Conservation (phyloP, 2,329 filamentous ascomycete species). For the Aspergillus costaricaensis region DNA sequence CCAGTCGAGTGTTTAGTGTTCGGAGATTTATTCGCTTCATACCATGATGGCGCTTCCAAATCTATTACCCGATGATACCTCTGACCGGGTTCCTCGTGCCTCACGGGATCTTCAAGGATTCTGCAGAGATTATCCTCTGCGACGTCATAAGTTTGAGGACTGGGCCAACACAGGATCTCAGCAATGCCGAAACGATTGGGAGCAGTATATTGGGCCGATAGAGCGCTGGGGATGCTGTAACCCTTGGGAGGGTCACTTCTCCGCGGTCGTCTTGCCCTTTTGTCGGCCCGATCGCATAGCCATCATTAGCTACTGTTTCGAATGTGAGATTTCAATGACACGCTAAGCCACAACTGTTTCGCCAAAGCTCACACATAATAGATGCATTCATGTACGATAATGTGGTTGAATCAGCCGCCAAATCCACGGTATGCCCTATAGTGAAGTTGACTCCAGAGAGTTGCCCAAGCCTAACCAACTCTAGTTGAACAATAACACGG, state of each 20-base stretch:
- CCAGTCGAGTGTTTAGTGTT: too few species aligned
- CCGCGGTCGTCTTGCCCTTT: constrained; percentile 16
- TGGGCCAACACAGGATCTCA: constrained; percentile 18
- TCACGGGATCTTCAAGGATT: constrained; percentile 14
- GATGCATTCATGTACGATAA: constrained; percentile 23
- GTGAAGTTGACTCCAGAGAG: not conserved
- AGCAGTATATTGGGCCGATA: constrained; percentile 19
- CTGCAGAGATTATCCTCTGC: constrained; percentile 13
- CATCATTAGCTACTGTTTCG: constrained; percentile 19
- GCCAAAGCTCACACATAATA: not conserved
- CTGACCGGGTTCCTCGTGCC: constrained; percentile 1
- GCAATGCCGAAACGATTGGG: constrained; percentile 18
- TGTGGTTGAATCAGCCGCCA: constrained; percentile 19
- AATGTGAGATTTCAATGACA: constrained; percentile 13
- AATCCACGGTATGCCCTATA: constrained; percentile 11
- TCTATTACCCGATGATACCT: not conserved
- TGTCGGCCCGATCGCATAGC: constrained; percentile 19
- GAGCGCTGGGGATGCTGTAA: constrained; percentile 23
- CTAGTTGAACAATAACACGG: constrained; percentile 17
- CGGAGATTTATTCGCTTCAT: too few species aligned
- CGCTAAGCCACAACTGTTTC: not conserved
- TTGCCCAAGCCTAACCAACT: not conserved
- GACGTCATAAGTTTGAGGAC: constrained; percentile 17
- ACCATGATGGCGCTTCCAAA: not conserved
- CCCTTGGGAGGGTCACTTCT: constrained; percentile 20